phyloP scores from a whole-genome alignment of 306 rosid species.

The Lablab purpureus region DNA sequence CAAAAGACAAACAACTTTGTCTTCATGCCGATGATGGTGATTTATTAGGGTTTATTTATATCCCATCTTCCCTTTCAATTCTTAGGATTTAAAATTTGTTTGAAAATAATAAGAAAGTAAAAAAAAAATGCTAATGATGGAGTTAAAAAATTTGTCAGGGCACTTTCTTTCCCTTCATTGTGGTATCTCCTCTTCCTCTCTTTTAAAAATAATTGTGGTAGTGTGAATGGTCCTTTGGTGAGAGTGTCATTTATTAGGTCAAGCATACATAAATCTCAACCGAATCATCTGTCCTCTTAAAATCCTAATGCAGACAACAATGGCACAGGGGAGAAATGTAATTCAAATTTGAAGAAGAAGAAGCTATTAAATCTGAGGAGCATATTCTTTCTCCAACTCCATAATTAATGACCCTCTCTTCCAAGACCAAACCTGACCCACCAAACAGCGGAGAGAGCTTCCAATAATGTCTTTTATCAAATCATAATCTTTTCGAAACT shows the following conservation, averaged over 20 bases:
- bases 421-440: conserved; percentile 20
- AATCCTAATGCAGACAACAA: not conserved
- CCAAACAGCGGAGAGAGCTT: conserved; percentile 25
- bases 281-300: not conserved
- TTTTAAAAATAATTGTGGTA: too few species aligned
- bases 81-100: too few species aligned
- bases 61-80: too few species aligned
- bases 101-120: too few species aligned
- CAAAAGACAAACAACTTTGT: too few species aligned
- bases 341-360: conserved; percentile 6
- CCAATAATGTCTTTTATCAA: conserved; percentile 22
- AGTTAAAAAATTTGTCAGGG: too few species aligned
- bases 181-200: too few species aligned
- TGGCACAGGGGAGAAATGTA: not conserved
- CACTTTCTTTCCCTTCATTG: too few species aligned
- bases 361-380: not conserved
- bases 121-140: too few species aligned
- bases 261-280: not conserved
- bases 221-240: not conserved
- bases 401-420: conserved; percentile 6
- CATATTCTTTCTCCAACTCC: not conserved
- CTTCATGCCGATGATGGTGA: not conserved
- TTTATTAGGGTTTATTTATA: not conserved
- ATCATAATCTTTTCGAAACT: conserved; percentile 30
- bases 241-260: not conserved